Evolutionary conservation across 345 rosid species (phyloP).

Genomic region (Populus alba): DNA sequence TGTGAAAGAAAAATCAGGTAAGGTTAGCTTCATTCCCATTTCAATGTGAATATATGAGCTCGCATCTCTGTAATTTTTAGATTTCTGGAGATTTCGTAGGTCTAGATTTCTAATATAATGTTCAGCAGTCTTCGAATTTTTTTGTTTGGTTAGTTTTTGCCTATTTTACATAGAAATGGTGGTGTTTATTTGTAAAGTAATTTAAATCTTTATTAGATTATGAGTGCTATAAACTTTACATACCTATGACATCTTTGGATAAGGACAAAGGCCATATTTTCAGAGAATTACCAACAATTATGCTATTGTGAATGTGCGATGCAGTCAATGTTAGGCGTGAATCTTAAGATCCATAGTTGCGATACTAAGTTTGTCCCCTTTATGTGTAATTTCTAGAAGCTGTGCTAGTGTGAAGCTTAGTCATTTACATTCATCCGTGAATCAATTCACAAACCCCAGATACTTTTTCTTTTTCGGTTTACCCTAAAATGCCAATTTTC

Average conservation of each 20-base stretch:
- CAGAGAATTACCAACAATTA: neutral
- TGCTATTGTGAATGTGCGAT: neutral
- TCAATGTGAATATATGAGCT: neutral
- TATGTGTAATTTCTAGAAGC: neutral
- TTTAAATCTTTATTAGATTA: neutral
- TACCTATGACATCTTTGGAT: neutral
- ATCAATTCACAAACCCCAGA: neutral
- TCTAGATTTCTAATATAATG: neutral
- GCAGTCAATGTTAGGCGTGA: neutral
- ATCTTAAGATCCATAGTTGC: neutral
- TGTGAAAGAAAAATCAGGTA: neutral
- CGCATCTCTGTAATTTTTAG: neutral
- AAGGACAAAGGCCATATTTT: neutral
- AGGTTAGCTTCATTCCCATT: neutral
- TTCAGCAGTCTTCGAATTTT: neutral
- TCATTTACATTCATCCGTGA: neutral
- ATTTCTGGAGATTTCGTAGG: neutral
- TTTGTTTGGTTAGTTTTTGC: neutral
- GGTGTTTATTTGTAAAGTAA: neutral
- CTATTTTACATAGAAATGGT: neutral
- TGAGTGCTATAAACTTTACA: neutral
- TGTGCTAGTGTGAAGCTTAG: neutral
- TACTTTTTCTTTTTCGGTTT: neutral
- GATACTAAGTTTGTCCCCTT: neutral
- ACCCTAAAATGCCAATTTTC: neutral